Evolutionary conservation across 768 basidiomycete genomes (phyloP).

Genomic region (Leccinum variicolor): DNA sequence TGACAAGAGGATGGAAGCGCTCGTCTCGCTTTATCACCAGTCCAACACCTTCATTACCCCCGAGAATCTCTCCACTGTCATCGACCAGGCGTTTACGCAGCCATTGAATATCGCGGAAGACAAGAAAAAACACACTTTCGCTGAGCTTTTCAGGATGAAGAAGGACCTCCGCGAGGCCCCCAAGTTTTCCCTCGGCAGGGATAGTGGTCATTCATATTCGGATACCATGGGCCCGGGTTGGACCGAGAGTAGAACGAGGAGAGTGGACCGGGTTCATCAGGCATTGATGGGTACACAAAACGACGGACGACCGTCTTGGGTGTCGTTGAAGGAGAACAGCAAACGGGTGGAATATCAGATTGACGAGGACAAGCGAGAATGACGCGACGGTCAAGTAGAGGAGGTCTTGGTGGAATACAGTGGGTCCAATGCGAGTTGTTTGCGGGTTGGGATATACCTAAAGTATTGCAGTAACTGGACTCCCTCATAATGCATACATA

Average conservation of each 20-base stretch:
- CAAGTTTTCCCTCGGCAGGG: slow-evolving; percentile 30
- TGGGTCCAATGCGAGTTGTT: background rate
- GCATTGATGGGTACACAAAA: slow-evolving; percentile 27
- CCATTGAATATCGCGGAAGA: slow-evolving; percentile 18
- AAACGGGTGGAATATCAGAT: slow-evolving; percentile 18
- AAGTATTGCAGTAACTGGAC: too few species aligned
- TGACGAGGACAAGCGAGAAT: slow-evolving; percentile 7
- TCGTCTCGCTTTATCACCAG: slow-evolving; percentile 78
- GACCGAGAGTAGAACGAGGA: slow-evolving; percentile 25
- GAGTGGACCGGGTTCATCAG: slow-evolving; percentile 23
- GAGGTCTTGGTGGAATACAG: background rate
- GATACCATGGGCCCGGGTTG: slow-evolving; percentile 31
- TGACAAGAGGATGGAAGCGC: slow-evolving; percentile 55
- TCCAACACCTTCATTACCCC: slow-evolving; percentile 65
- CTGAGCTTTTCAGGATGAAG: slow-evolving; percentile 18
- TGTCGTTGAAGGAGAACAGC: slow-evolving; percentile 30
- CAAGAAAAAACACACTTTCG: slow-evolving; percentile 9
- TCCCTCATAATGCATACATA: too few species aligned
- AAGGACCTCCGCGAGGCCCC: slow-evolving; percentile 4
- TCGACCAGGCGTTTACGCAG: slow-evolving; percentile 59
- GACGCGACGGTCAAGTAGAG: background rate
- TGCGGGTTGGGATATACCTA: too few species aligned
- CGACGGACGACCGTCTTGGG: slow-evolving; percentile 33
- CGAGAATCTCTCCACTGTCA: slow-evolving; percentile 60
- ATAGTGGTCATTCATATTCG: slow-evolving; percentile 9